Conservation (phyloP, 2,329 filamentous ascomycete species). For the Sclerotinia sclerotiorum region DNA sequence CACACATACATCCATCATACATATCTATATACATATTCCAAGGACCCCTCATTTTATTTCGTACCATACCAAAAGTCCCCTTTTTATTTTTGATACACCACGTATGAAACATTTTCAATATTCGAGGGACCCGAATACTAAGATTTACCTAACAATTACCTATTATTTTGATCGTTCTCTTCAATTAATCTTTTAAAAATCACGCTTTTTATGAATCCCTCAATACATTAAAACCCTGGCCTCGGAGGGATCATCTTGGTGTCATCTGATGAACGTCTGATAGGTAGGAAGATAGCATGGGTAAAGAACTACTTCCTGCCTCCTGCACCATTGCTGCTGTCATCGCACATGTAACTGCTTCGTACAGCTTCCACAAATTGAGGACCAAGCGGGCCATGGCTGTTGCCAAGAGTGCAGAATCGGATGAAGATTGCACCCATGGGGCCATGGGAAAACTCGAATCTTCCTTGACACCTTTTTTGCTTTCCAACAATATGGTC, state of each 20-base stretch:
- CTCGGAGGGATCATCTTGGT: conserved; percentile 13
- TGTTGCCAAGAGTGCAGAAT: conserved; percentile 23
- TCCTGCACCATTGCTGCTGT: conserved; percentile 17
- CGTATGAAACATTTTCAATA: conserved; percentile 1
- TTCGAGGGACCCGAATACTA: conserved; percentile 15
- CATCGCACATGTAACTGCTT: conserved; percentile 21
- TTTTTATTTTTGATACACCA: neutral
- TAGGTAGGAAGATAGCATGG: conserved; percentile 19
- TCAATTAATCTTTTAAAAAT: neutral
- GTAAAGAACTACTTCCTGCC: conserved; percentile 1
- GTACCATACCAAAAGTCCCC: neutral
- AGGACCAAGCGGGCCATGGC: conserved; percentile 24
- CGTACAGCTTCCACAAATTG: conserved; percentile 20
- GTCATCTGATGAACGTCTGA: conserved; percentile 21
- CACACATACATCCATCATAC: neutral
- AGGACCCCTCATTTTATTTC: neutral
- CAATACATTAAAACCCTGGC: neutral
- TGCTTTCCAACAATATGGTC: conserved; percentile 18
- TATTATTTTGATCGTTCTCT: too few relatives aligned
- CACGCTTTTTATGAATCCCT: conserved; percentile 1
- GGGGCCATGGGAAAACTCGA: conserved; percentile 13
- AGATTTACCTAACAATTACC: neutral
- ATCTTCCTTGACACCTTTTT: conserved; percentile 11
- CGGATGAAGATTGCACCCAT: conserved; percentile 24
- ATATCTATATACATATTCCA: neutral